phyloP scores from a whole-genome alignment of 1,139 yeast species.

The Geotrichum macrosporum region DNA sequence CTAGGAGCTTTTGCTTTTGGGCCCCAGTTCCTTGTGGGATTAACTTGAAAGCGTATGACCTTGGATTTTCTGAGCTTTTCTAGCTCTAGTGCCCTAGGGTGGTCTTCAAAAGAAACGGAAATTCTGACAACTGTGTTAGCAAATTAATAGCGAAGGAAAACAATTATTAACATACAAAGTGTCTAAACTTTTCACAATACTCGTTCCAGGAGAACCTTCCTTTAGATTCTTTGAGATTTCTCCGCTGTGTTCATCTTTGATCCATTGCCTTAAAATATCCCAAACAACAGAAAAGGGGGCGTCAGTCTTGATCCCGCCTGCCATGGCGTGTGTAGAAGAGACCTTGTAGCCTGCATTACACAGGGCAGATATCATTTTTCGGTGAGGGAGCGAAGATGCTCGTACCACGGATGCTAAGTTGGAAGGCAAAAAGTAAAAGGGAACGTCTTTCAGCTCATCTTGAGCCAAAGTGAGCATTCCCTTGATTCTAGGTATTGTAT shows the following conservation, averaged over 20 bases:
- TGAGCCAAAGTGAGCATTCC: slow-evolving; percentile 88
- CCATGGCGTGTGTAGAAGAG: slow-evolving; percentile 83
- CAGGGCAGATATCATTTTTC: slow-evolving; percentile 68
- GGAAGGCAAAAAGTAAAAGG: slow-evolving; percentile 58
- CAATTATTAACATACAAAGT: slow-evolving; percentile 20
- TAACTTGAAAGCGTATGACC: slow-evolving; percentile 81
- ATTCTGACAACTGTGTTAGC: neutral
- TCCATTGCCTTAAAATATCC: slow-evolving; percentile 67
- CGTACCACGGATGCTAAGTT: slow-evolving; percentile 73
- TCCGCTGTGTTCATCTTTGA: slow-evolving; percentile 43
- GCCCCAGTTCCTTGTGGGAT: slow-evolving; percentile 95
- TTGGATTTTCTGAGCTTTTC: slow-evolving; percentile 66
- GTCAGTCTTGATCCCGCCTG: slow-evolving; percentile 80
- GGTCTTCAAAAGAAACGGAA: slow-evolving; percentile 46
- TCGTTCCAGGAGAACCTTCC: slow-evolving; percentile 59
- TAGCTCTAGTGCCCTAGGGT: slow-evolving; percentile 52
- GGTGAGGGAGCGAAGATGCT: slow-evolving; percentile 78
- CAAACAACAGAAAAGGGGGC: slow-evolving; percentile 82
- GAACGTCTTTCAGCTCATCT: slow-evolving; percentile 58
- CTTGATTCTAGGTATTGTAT: slow-evolving; percentile 75
- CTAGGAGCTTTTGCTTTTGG: slow-evolving; percentile 57
- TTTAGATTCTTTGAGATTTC: slow-evolving; percentile 41
- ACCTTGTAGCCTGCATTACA: slow-evolving; percentile 78
- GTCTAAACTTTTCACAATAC: slow-evolving; percentile 47
- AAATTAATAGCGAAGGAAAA: neutral